A percentile compares a stretch with the other conserved stretches of the same genome.
phyloP scores from a whole-genome alignment of 1,284 basidiomycete genomes.

The Puccinia novopanici region DNA sequence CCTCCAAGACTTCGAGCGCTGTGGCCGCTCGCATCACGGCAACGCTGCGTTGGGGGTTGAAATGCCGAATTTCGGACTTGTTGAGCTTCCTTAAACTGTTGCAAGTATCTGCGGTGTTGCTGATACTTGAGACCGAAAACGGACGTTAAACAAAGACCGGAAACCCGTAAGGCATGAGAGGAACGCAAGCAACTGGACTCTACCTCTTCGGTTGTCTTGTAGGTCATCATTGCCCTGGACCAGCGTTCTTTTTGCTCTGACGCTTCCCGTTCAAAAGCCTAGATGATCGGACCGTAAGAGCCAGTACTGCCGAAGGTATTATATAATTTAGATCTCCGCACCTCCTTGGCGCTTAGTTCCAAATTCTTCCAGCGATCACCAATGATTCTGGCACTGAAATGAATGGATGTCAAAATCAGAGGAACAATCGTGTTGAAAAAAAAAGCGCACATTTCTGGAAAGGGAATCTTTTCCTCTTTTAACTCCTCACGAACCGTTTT shows the following conservation, averaged over 20 bases:
- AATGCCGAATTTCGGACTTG: not conserved
- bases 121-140: slow-evolving; percentile 1
- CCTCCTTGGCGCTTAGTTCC: slow-evolving; percentile 25
- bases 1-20: not conserved
- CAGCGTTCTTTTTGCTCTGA: slow-evolving; percentile 38
- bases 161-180: not conserved
- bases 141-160: not conserved
- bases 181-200: not conserved
- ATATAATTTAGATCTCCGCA: not conserved
- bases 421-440: not conserved
- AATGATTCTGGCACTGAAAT: slow-evolving; percentile 26
- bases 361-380: slow-evolving; percentile 48
- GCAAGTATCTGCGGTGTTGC: slow-evolving; percentile 31
- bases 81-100: slow-evolving; percentile 40
- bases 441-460: slow-evolving; percentile 43
- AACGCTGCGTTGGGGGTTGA: slow-evolving; percentile 2
- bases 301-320: not conserved
- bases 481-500: slow-evolving; percentile 38
- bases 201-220: slow-evolving; percentile 37
- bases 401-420: not conserved
- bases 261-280: slow-evolving; percentile 30
- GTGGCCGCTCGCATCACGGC: not conserved
- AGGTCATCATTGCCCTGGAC: slow-evolving; percentile 23
- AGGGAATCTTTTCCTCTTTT: slow-evolving; percentile 39
- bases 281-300: not conserved